Conservation (phyloP, 2,329 filamentous ascomycete species). For the Epichloe coenophiala region DNA sequence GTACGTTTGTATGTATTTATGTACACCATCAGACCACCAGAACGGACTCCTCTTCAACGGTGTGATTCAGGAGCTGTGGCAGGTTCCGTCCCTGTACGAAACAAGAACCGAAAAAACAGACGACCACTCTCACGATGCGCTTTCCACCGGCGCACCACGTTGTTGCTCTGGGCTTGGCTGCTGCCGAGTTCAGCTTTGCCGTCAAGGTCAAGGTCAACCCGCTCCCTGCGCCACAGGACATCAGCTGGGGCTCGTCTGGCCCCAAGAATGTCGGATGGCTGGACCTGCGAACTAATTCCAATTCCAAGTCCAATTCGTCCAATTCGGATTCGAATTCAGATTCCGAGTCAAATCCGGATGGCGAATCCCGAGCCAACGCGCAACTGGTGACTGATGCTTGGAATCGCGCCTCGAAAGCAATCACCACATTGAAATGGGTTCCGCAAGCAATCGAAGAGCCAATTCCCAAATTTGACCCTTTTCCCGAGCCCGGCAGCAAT, state of each 20-base stretch:
- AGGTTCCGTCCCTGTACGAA: background rate
- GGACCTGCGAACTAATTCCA: slow-evolving; percentile 8
- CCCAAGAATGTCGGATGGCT: slow-evolving; percentile 9
- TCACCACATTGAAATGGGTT: slow-evolving; percentile 37
- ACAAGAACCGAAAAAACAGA: background rate
- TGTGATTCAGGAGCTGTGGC: no score
- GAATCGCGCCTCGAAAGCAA: slow-evolving; percentile 34
- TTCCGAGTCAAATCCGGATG: no score
- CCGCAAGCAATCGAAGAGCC: slow-evolving; percentile 39
- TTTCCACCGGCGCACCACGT: background rate
- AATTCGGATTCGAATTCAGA: slow-evolving; percentile 5
- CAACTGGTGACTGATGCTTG: slow-evolving; percentile 31
- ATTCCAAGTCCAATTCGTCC: background rate
- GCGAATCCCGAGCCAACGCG: slow-evolving; percentile 1
- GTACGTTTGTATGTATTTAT: no score
- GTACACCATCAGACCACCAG: no score
- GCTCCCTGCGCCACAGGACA: slow-evolving; percentile 13
- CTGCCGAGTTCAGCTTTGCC: slow-evolving; percentile 5
- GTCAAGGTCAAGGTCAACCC: slow-evolving; percentile 13
- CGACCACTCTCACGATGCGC: background rate
- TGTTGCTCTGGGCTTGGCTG: background rate
- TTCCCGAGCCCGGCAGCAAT: slow-evolving; percentile 27
- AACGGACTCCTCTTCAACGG: no score
- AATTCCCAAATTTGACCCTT: slow-evolving; percentile 33
- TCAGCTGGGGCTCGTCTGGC: slow-evolving; percentile 14